phyloP scores from a whole-genome alignment of 805 yeast genomes.

The Maudiozyma barnettii region DNA sequence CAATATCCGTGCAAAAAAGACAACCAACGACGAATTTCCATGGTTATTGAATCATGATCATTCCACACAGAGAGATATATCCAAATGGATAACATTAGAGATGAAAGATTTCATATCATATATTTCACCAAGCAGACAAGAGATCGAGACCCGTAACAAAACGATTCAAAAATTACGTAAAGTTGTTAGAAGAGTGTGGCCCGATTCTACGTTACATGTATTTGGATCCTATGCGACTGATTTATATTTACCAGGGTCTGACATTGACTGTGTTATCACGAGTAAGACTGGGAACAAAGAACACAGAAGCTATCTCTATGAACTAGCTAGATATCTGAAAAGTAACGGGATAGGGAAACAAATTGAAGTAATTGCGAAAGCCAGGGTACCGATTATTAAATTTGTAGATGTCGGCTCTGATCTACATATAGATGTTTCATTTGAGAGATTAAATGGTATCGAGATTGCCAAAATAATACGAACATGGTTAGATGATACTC shows the following conservation, averaged over 20 bases:
- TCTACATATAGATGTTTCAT: conserved; percentile 81
- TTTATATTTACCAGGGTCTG: conserved; percentile 90
- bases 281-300: conserved; percentile 52
- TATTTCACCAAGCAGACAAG: conserved; percentile 73
- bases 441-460: conserved; percentile 75
- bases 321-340: conserved; percentile 61
- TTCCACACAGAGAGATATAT: conserved; percentile 62
- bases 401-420: conserved; percentile 64
- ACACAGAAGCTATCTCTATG: conserved; percentile 55
- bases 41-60: conserved; percentile 78
- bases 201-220: conserved; percentile 67
- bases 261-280: conserved; percentile 83
- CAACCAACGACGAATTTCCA: conserved; percentile 35
- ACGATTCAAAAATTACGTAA: conserved; percentile 54
- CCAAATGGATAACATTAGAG: conserved; percentile 82
- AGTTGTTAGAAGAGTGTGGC: conserved; percentile 55
- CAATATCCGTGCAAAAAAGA: background rate
- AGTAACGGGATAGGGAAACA: conserved; percentile 51
- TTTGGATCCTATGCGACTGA: conserved; percentile 95
- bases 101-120: conserved; percentile 76
- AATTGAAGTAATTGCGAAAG: conserved; percentile 79
- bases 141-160: conserved; percentile 55
- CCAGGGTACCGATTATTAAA: conserved; percentile 91
- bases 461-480: conserved; percentile 73
- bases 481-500: conserved; percentile 60